These are phyloP conservation scores for Furcasterigmium furcatum DNA, from an alignment of 2,329 filamentous ascomycete genomes.

Conservation along the genomic window DNA sequence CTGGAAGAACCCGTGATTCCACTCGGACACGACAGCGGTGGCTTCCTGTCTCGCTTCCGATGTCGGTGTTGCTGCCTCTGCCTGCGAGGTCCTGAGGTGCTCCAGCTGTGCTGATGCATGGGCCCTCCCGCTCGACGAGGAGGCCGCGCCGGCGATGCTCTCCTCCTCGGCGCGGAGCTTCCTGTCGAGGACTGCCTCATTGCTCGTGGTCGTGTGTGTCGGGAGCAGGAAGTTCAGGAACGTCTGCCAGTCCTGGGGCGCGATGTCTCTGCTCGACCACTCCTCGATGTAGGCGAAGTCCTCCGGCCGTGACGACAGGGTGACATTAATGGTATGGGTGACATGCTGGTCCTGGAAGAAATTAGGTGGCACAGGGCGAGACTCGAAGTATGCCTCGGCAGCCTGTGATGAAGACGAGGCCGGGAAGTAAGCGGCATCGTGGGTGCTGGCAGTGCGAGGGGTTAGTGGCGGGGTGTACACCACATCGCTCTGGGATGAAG, in stretches of 20 bases:
- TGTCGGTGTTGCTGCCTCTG: conserved; percentile 9
- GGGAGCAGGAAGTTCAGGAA: conserved; percentile 57
- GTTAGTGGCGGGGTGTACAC: conserved; percentile 51
- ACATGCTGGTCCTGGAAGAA: conserved; percentile 12
- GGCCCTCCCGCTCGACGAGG: conserved; percentile 19
- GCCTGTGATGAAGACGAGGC: conserved; percentile 18
- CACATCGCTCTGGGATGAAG: conserved; percentile 37
- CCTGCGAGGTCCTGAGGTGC: conserved; percentile 22
- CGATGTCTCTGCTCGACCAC: conserved; percentile 40
- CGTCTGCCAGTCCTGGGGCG: conserved; percentile 53
- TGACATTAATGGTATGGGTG: conserved; percentile 30
- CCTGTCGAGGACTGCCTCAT: conserved; percentile 44
- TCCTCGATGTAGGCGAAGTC: conserved; percentile 39
- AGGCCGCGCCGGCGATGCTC: conserved; percentile 14
- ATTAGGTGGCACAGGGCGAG: conserved; percentile 29
- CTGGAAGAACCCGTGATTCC: conserved; percentile 55
- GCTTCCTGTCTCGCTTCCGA: neutral
- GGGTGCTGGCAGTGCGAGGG: conserved; percentile 27
- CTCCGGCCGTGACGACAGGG: conserved; percentile 29
- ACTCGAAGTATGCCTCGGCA: conserved; percentile 43
- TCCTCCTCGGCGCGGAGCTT: conserved; percentile 42
- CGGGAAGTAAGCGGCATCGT: conserved; percentile 2
- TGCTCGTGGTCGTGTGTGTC: conserved; percentile 37
- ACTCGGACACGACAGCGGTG: conserved; percentile 41
- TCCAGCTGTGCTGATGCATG: conserved; percentile 40